Evolutionary conservation across 495 filamentous ascomycete species (phyloP).

Genomic region (Penicillium samsonianum): DNA sequence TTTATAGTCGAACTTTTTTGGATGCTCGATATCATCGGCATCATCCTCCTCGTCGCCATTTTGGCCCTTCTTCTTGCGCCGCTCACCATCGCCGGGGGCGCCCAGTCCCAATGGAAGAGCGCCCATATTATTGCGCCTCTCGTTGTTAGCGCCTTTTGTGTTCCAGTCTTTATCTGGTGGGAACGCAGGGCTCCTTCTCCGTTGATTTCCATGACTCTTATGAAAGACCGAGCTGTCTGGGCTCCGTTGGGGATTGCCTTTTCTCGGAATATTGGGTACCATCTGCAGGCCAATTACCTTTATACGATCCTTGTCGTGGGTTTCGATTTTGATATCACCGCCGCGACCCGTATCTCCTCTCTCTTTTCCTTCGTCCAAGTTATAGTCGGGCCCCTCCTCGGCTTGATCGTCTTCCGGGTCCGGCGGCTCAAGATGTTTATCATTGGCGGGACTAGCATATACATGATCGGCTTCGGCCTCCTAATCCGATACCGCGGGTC

Average conservation of each 20-base stretch:
- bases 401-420: slow-evolving; percentile 41
- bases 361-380: slow-evolving; percentile 14
- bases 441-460: slow-evolving; percentile 38
- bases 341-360: slow-evolving; percentile 13
- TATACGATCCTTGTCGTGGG: slow-evolving; percentile 16
- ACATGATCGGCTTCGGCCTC: slow-evolving; percentile 45
- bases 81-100: slow-evolving; percentile 14
- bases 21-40: slow-evolving; percentile 12
- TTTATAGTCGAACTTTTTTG: slow-evolving; percentile 6
- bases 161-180: slow-evolving; percentile 14
- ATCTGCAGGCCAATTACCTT: slow-evolving; percentile 16
- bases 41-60: slow-evolving; percentile 10
- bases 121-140: slow-evolving; percentile 10
- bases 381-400: slow-evolving; percentile 28
- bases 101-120: slow-evolving; percentile 9
- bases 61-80: slow-evolving; percentile 15
- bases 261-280: slow-evolving; percentile 12
- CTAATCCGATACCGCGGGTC: slow-evolving; percentile 47
- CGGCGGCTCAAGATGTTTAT: slow-evolving; percentile 51
- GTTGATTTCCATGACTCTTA: slow-evolving; percentile 8
- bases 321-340: slow-evolving; percentile 15
- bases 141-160: slow-evolving; percentile 2
- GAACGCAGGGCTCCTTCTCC: slow-evolving; percentile 10
- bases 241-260: slow-evolving; percentile 8
- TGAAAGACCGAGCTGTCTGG: slow-evolving; percentile 17